Base-by-base conservation (phyloP, 2,329 filamentous ascomycete genomes). In the Pseudogymnoascus sp. region DNA sequence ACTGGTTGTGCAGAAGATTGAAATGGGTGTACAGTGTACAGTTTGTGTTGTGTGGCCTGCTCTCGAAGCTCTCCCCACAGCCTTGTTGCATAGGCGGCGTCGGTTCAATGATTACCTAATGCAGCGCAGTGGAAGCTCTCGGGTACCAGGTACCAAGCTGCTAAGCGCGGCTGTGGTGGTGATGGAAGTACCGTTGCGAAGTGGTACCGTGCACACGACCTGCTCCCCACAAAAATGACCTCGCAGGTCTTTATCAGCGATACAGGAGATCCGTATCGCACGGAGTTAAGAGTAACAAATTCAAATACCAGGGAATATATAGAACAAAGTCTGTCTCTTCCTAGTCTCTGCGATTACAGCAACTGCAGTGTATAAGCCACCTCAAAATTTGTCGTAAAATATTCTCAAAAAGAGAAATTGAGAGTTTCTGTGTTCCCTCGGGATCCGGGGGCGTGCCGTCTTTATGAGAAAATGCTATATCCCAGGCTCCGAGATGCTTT, bases 21-120 rank as follows among this genome's bases (percentile, higher is more conserved):
- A 56, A 56, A 7, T 9, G 5, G 19, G 29, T 46, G 13, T 46
- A 46, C 42, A 46, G 29, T 56, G 46, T 56, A 56, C 10, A 56
- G 50, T 56, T 56, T 56, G 50, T 56, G 50, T 56, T 33, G 50
- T 56, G 50, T 56, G 50, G 50, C 50, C 50, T 56, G 50, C 29
- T 33, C 50, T 21, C 29, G 50, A 56, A 56, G 50, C 50, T 56
- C 50, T 56, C 26, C 11, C 50, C 50, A 56, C 50, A 56, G 50
- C 50, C 50, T 56, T 56, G 50, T 15, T 56, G 29, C 29, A 33
- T 56, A 19, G 50, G 29, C 50, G 50, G n/a, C 50, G 50, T 56
- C 50, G 50, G 50, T 33, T 35, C 29, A 21, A 19, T 26, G 50
- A 33, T 56, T 56, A 56, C 50, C 50, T 56, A 56, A 56, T 56